Conservation (phyloP, 495 filamentous ascomycete species). For the Podospora sp. region DNA sequence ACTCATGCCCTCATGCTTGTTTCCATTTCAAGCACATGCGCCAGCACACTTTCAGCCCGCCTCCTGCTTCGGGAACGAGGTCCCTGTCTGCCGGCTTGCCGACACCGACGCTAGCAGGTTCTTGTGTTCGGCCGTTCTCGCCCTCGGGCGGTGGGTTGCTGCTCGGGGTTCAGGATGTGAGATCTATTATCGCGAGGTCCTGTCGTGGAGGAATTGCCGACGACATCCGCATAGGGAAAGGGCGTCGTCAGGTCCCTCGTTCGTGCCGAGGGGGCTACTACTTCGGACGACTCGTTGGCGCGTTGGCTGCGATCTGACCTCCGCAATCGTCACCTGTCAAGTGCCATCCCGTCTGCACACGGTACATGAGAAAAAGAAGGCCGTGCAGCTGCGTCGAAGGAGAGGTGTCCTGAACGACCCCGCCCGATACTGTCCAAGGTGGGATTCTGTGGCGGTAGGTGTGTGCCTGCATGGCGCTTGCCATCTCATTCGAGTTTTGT, state of each 20-base stretch:
- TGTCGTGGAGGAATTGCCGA: background rate
- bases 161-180: background rate
- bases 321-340: background rate
- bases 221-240: background rate
- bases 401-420: background rate
- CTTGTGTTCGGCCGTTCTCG: too few relatives aligned
- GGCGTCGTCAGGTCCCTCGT: background rate
- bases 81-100: background rate
- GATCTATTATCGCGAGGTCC: background rate
- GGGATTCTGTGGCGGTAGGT: slow-evolving; percentile 18
- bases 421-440: slow-evolving; percentile 9
- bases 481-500: slow-evolving; percentile 12
- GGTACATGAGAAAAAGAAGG: background rate
- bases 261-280: background rate
- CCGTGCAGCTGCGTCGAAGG: background rate
- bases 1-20: slow-evolving; percentile 8
- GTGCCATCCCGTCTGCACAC: background rate
- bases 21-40: slow-evolving; percentile 12
- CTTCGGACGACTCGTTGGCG: background rate
- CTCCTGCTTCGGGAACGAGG: slow-evolving; percentile 7
- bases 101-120: background rate
- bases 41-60: slow-evolving; percentile 3
- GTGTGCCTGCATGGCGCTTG: slow-evolving; percentile 16
- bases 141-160: too few relatives aligned
- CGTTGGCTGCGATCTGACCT: background rate